Conservation (phyloP, 345 rosid genomes). For the Citrus maxima region DNA sequence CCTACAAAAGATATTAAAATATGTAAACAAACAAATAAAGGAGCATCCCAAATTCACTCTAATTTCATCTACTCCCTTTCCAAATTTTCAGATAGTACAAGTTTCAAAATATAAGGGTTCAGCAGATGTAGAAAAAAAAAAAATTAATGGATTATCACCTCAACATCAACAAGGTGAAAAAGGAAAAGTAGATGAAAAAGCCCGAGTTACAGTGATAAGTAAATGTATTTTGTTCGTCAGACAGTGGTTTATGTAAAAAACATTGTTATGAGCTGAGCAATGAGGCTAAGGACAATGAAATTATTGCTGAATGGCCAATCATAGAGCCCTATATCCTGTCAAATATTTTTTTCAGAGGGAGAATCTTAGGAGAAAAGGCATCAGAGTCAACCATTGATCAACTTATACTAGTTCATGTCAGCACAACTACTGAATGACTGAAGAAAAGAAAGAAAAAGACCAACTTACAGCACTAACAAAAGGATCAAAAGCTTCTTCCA, state of each 20-base stretch:
- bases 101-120: background rate
- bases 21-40: background rate
- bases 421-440: background rate
- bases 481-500: constrained; percentile 79
- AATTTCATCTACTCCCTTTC: background rate
- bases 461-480: constrained; percentile 80
- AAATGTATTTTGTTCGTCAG: background rate
- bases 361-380: background rate
- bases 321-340: background rate
- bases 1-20: background rate
- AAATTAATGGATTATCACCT: background rate
- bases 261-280: background rate
- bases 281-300: background rate
- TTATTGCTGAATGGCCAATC: background rate
- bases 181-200: background rate
- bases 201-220: background rate
- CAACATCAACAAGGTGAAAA: background rate
- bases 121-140: background rate
- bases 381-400: background rate
- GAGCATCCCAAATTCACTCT: background rate
- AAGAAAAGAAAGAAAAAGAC: constrained; percentile 10
- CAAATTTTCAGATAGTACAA: background rate
- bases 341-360: background rate
- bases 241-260: background rate
- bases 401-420: background rate